Evolutionary conservation across 306 rosid species (phyloP), one percentile per base, ranked within the genome.

Genomic region (Sicyos baderoa): DNA sequence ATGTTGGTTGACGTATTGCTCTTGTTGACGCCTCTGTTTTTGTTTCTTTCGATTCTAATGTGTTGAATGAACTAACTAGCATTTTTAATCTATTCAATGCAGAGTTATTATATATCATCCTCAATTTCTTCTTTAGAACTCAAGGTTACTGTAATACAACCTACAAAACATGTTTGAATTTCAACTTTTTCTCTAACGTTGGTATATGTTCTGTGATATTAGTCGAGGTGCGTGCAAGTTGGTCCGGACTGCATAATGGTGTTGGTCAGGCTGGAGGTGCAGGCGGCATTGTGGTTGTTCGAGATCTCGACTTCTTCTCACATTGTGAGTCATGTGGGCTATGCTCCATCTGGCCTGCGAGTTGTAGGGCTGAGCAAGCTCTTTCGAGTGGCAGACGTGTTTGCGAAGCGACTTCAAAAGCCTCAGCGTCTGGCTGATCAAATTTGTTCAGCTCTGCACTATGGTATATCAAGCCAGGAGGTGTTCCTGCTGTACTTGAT

Each of bases 281-380:
- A 22, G 97, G 99, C 48, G 99, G 97, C 79, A 91, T 94, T 4
- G 97, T 94, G 77, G 72, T 90, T 76, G 99, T 94, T 74, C 76
- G 97, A 72, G 99, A 94, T 78, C 77, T 94, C 37, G 89, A 94
- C 79, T 77, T 85, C 68, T 94, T 88, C 76, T 90, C 96, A 18
- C 86, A 88, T 68, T 94, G 99, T 6, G 99, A 94, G 77, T 90
- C 97, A 94, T 72, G 91, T 90, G 51, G 97, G 96, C 40, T 94
- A 94, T 76, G 90, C 90, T 64, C 94, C 99, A 56, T 85, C 89
- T 18, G 85, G 90, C 40, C 89, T 83, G 73, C 82, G 88, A 72
- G 97, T 94, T 63, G 87, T 94, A 0, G 96, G 99, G 65, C 76
- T 94, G 79, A 94, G 99, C 84, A 94, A 94, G 76, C 90, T 90